A percentile compares a stretch with the other conserved stretches of the same genome.
Conservation (phyloP, 257 asterid genomes). For the Solanum habrochaites region DNA sequence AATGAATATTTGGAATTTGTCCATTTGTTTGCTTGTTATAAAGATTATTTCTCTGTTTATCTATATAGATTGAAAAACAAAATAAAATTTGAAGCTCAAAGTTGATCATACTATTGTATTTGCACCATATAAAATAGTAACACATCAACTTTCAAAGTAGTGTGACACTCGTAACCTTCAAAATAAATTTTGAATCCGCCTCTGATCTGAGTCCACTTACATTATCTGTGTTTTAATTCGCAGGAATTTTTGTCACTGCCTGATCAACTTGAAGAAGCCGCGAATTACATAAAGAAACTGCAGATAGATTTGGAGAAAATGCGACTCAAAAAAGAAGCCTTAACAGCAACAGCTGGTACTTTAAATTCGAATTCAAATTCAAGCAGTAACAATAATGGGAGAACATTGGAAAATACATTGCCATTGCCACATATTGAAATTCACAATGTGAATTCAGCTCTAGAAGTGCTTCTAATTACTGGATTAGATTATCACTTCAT, state of each 20-base stretch:
- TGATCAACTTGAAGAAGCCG: conserved; percentile 57
- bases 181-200: background rate
- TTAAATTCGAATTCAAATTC: background rate
- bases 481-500: conserved; percentile 31
- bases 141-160: background rate
- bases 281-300: conserved; percentile 41
- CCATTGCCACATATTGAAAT: conserved; percentile 40
- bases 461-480: conserved; percentile 41
- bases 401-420: background rate
- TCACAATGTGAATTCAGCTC: conserved; percentile 24
- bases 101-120: background rate
- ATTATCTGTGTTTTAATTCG: background rate
- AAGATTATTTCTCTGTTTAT: background rate
- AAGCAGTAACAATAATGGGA: background rate
- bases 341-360: background rate
- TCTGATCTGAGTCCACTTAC: background rate
- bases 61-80: background rate
- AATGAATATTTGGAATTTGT: background rate
- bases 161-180: background rate
- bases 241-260: conserved; percentile 43
- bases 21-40: background rate
- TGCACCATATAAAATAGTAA: background rate
- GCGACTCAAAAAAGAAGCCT: conserved; percentile 39
- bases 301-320: conserved; percentile 35
- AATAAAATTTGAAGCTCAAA: background rate